Evolutionary conservation across 2,329 filamentous ascomycete genomes (phyloP).

Genomic region (Myriosclerotinia scirpicola): DNA sequence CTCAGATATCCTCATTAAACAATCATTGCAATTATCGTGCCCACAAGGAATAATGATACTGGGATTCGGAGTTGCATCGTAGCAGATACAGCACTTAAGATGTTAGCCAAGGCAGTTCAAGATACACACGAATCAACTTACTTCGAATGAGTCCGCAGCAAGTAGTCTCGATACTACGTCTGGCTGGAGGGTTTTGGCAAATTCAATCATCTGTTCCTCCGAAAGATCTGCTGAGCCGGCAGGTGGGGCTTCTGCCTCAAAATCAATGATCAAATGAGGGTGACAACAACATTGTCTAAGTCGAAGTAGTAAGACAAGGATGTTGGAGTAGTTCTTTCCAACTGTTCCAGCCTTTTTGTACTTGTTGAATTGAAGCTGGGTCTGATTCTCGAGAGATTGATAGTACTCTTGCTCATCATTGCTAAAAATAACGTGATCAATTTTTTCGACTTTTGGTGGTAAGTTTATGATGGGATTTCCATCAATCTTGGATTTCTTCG

Average conservation of each 20-base stretch:
- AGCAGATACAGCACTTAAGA: constrained; percentile 74
- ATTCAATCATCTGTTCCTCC: constrained; percentile 49
- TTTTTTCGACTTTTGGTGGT: constrained; percentile 62
- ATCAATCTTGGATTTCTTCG: constrained; percentile 76
- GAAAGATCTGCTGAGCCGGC: constrained; percentile 25
- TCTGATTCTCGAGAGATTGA: constrained; percentile 61
- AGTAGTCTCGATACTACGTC: constrained; percentile 68
- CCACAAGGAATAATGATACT: constrained; percentile 81
- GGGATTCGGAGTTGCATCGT: constrained; percentile 72
- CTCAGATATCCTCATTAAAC: constrained; percentile 68
- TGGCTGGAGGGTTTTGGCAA: constrained; percentile 60
- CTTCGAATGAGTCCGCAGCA: constrained; percentile 50
- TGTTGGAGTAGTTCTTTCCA: constrained; percentile 72
- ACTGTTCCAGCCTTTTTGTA: constrained; percentile 70
- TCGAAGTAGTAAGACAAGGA: constrained; percentile 75
- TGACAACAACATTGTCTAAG: constrained; percentile 82
- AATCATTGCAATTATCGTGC: constrained; percentile 76
- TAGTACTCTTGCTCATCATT: constrained; percentile 67
- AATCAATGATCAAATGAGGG: constrained; percentile 68
- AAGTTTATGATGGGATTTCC: constrained; percentile 73
- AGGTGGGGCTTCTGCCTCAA: constrained; percentile 46
- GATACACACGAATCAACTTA: constrained; percentile 18
- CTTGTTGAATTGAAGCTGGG: constrained; percentile 71
- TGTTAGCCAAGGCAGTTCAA: constrained; percentile 21
- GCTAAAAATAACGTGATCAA: constrained; percentile 64